Conservation (phyloP, 2,329 filamentous ascomycete species). For the Fusarium sp. region DNA sequence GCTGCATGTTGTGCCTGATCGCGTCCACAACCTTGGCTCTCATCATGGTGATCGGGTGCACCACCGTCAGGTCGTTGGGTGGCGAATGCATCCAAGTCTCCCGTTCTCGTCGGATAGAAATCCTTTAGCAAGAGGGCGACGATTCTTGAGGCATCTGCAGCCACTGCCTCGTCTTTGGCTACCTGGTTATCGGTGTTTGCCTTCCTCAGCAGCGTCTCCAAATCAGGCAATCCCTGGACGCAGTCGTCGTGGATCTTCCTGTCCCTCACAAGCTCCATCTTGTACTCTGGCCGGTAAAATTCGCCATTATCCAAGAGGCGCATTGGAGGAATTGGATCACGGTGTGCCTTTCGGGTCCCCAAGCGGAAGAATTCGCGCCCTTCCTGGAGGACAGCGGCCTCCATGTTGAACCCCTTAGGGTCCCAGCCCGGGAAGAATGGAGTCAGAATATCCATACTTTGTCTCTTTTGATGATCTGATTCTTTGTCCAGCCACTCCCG, state of each 20-base stretch:
- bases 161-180: conserved; percentile 18
- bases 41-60: conserved; percentile 15
- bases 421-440: conserved; percentile 45
- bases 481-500: conserved; percentile 46
- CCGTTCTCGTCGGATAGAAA: neutral
- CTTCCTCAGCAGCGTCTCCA: conserved; percentile 25
- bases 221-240: conserved; percentile 43
- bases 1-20: neutral
- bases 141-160: conserved; percentile 36
- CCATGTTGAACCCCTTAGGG: conserved; percentile 41
- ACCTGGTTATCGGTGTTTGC: neutral
- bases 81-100: neutral
- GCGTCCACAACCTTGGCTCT: conserved; percentile 2
- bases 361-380: conserved; percentile 38
- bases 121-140: conserved; percentile 5
- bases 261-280: conserved; percentile 37
- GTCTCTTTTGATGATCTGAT: conserved; percentile 41
- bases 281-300: conserved; percentile 7
- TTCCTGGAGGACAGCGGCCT: conserved; percentile 43
- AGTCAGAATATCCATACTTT: conserved; percentile 30
- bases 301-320: conserved; percentile 13
- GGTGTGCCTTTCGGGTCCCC: conserved; percentile 17
- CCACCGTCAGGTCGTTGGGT: neutral
- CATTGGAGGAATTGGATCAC: conserved; percentile 7
- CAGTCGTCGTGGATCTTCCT: conserved; percentile 45